Evolutionary conservation across 176 grass and related monocot genomes (phyloP), one percentile per base, ranked within the genome.

Genomic region (Eleusine coracana): DNA sequence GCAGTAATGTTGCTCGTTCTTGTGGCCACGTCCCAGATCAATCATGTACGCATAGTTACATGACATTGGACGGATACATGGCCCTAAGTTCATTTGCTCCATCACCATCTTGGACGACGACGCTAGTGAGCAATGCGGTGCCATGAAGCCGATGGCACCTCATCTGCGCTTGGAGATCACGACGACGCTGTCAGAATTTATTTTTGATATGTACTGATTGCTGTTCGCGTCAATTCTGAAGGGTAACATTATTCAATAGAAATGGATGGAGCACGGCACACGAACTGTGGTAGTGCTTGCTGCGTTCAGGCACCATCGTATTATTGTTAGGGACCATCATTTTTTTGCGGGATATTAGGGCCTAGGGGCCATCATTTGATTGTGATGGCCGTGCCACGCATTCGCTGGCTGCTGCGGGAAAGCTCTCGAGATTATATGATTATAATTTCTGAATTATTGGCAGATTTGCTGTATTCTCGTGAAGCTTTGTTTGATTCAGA

Each of bases 111-210:
- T 14, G 12, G 11, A 14, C 23, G 46, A 51, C 18, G 40, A 70
- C 82, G 25, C 46, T 17, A 23, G 72, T 48, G 49, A 48, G 67
- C 28, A 64, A 16, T 21, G 68, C 4, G 28, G 29, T 69, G 74
- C 75, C 75, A 29, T 64, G 67, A 64, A 42, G 67, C 17, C 74
- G 51, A 70, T 21, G 75, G 55, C 42, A 9, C 41, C 15, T 70
- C 6, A 18, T 48, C 10, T 11, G 73, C 37, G 6, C 44, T 3
- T 7, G 27, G 1, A 73, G 21, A 63, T 31, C 21, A 5, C 16
- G 18, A 45, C 38, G 52, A 12, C 6, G 27, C 31, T 58, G 18
- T 40, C 14, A 45, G 54, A 64, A 71, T 79, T 78, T 62, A 78
- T 67, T 49, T n/a, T 15, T 52, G 31, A 16, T 54, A 20, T 13